A percentile compares a stretch with the other conserved stretches of the same genome.
phyloP scores from a whole-genome alignment of 73 alveolate genomes.

The Paramecium bursaria region DNA sequence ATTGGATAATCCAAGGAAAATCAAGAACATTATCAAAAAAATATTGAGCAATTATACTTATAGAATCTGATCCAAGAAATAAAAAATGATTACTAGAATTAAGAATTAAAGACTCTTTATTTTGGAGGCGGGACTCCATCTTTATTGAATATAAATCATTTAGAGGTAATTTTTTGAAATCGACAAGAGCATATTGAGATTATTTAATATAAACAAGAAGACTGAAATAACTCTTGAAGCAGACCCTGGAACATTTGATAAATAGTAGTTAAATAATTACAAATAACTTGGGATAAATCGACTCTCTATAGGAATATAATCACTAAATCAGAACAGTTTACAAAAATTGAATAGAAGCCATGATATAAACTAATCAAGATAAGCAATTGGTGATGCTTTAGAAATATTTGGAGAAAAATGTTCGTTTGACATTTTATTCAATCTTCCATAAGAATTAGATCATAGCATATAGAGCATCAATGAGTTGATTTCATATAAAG shows the following conservation, averaged over 20 bases:
- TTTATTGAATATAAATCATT: constrained; percentile 42
- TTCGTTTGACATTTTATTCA: constrained; percentile 23
- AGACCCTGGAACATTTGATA: constrained; percentile 79
- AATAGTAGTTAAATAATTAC: constrained; percentile 1
- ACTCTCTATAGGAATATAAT: constrained; percentile 72
- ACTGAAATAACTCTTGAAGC: constrained; percentile 76
- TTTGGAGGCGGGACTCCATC: constrained; percentile 85
- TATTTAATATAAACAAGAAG: constrained; percentile 8
- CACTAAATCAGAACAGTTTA: constrained; percentile 66
- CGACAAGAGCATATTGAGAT: constrained; percentile 4
- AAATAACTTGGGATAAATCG: constrained; percentile 64
- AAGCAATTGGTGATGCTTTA: constrained; percentile 50
- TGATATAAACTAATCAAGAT: constrained; percentile 2
- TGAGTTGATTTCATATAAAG: background rate
- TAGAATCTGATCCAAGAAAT: constrained; percentile 62
- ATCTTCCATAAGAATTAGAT: background rate
- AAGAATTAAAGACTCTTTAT: constrained; percentile 63
- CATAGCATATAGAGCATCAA: background rate
- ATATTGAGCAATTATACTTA: constrained; percentile 54
- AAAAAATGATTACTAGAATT: background rate
- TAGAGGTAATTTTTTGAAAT: constrained; percentile 39
- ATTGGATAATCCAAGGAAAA: constrained; percentile 63
- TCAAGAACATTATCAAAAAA: constrained; percentile 10
- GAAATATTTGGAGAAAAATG: constrained; percentile 43
- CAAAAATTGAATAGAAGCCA: constrained; percentile 71